Conservation (phyloP, 2,329 filamentous ascomycete genomes). For the Trichoderma atrobrunneum region DNA sequence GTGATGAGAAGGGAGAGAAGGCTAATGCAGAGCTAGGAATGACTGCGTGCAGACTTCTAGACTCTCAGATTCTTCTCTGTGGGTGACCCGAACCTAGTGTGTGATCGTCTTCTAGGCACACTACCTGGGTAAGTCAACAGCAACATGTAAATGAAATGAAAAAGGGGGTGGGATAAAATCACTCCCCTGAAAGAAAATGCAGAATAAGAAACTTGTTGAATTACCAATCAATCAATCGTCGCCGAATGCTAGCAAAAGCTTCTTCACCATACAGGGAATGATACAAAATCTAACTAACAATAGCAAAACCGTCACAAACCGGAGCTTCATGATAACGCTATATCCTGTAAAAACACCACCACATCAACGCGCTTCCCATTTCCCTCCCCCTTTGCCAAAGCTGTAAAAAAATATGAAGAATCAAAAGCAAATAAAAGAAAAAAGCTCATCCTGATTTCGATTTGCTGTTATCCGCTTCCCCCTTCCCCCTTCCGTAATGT, state of each 20-base stretch:
- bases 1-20: not conserved
- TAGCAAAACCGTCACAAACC: not conserved
- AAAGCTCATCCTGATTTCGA: not conserved
- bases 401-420: not conserved
- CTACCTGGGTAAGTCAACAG: not conserved
- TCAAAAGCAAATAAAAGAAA: not conserved
- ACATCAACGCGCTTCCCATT: not conserved
- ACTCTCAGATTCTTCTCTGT: not conserved
- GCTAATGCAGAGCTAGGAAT: slow-evolving; percentile 6
- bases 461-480: not conserved
- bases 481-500: not conserved
- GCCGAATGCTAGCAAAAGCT: slow-evolving; percentile 7
- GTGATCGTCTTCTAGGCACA: not conserved
- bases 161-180: not conserved
- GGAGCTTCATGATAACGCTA: not conserved
- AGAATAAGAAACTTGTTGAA: not conserved
- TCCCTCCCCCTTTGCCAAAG: not conserved
- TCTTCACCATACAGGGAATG: slow-evolving; percentile 2
- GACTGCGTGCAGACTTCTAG: not conserved
- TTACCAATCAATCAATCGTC: slow-evolving; percentile 6
- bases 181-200: not conserved
- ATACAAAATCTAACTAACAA: slow-evolving; percentile 9
- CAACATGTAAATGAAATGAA: not conserved
- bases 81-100: not conserved
- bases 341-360: not conserved